A percentile compares a stretch with the other conserved stretches of the same genome.
phyloP scores from a whole-genome alignment of 768 basidiomycete genomes.

The Pulveroboletus sp. region DNA sequence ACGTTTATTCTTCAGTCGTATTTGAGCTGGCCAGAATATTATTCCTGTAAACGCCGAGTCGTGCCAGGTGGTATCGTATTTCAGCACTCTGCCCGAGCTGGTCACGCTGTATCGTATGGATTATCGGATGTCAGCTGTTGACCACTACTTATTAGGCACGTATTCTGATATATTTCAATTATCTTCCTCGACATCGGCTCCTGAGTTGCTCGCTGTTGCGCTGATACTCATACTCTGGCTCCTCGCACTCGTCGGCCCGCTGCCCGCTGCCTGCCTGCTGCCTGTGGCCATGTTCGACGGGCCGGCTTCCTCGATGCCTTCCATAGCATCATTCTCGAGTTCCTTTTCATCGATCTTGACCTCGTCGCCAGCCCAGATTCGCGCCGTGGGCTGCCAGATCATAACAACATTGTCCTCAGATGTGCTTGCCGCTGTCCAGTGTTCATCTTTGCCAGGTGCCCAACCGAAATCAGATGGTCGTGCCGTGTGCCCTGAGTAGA shows the following conservation, averaged over 20 bases:
- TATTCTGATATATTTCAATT: constrained; percentile 15
- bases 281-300: constrained; percentile 15
- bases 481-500: constrained; percentile 68
- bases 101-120: neutral
- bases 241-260: constrained; percentile 40
- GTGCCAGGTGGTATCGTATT: neutral
- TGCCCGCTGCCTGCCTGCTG: constrained; percentile 19
- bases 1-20: constrained; percentile 44
- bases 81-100: neutral
- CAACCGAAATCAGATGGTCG: constrained; percentile 93
- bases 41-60: constrained; percentile 47
- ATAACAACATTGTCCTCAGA: constrained; percentile 97
- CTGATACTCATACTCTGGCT: constrained; percentile 63
- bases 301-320: constrained; percentile 52
- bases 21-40: constrained; percentile 67
- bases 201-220: constrained; percentile 43
- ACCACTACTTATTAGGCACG: constrained; percentile 8
- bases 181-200: constrained; percentile 42
- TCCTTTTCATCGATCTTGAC: constrained; percentile 82
- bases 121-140: constrained; percentile 9
- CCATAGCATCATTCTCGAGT: constrained; percentile 76
- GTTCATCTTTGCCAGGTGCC: constrained; percentile 79
- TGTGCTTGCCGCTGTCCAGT: constrained; percentile 82
- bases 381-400: constrained; percentile 96
- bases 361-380: constrained; percentile 88